A percentile compares a stretch with the other conserved stretches of the same genome.
Conservation (phyloP, 129 eudicot genomes). For the Glebionis coronaria region DNA sequence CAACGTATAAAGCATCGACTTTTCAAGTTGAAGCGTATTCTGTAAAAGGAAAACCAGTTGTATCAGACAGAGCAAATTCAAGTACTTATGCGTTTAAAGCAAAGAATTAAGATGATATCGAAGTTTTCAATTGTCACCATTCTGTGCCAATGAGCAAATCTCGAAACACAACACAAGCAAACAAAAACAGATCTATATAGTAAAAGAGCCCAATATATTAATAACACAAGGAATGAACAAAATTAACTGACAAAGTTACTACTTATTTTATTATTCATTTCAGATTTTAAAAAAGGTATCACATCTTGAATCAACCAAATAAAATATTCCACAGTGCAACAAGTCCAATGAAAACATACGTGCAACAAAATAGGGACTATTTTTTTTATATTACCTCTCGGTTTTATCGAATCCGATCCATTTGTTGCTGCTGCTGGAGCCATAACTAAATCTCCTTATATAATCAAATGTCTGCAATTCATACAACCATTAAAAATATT, state of each 20-base stretch:
- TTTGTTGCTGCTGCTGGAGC: conserved; percentile 39
- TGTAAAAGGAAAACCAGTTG: neutral
- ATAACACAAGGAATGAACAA: conserved; percentile 15
- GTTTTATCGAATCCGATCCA: conserved; percentile 41
- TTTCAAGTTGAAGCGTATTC: no score
- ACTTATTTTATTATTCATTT: conserved; percentile 17
- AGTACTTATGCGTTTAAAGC: neutral
- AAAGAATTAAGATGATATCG: neutral
- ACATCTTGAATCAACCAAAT: conserved; percentile 17
- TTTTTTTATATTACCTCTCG: conserved; percentile 27
- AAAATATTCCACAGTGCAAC: conserved; percentile 18
- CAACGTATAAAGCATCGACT: neutral
- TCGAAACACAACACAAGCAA: neutral
- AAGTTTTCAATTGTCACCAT: neutral
- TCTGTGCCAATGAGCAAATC: neutral
- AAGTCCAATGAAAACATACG: conserved; percentile 23
- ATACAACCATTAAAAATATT: conserved; percentile 4
- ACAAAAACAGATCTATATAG: conserved; percentile 21
- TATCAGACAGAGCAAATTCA: neutral
- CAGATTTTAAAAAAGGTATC: conserved; percentile 26
- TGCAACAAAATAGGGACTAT: conserved; percentile 6
- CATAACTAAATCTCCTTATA: conserved; percentile 11
- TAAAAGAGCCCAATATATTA: conserved; percentile 7
- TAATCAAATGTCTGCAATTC: conserved; percentile 20
- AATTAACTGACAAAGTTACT: conserved; percentile 4